Evolutionary conservation across 2,329 filamentous ascomycete species (phyloP), one percentile per base, ranked within the genome.

Genomic region (Sclerotinia minor): DNA sequence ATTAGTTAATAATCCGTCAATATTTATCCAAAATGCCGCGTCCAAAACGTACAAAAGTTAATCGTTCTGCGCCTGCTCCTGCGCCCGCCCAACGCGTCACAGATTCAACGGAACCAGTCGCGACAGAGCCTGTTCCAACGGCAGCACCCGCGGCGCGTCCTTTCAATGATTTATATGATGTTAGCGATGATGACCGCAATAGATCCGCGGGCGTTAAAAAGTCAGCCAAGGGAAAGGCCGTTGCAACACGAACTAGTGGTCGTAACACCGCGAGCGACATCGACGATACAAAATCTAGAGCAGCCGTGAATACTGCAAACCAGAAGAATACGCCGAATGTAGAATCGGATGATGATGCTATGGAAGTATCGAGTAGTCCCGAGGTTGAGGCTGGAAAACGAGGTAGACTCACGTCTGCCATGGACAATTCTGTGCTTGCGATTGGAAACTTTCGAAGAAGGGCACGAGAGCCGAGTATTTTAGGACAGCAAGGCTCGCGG

Each of bases 371-470:
- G 9, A 76, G 73, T 63, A 77, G 75, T 64, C 74, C 75, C 19
- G 70, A 72, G 11, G 63, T 76, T 9, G 76, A 77, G 61, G 69
- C 74, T 65, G 73, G 76, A 32, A 69, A 74, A 64, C 73, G 72
- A 54, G 75, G 72, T 26, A 71, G 65, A 38, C 69, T 54, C 11
- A 73, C 72, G 58, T 70, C 73, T 17, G 72, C 64, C 5, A 44
- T 73, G 19, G 75, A 73, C n/a, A 73, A 80, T 72, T 80, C 79
- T 7, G 75, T 77, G 5, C 75, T 81, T 71, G 87, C 84, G 58
- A 72, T 75, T 68, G 85, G 85, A 29, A 78, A 82, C 5, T 89
- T 89, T 76, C 83, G 80, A 75, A 80, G 86, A 64, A 81, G 87
- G 53, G 79, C 81, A n/a, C 81, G 87, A 54, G 85, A 89, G 67